These are phyloP conservation scores for Mycena filopes DNA, from an alignment of 768 basidiomycete species.

Conservation along the genomic window DNA sequence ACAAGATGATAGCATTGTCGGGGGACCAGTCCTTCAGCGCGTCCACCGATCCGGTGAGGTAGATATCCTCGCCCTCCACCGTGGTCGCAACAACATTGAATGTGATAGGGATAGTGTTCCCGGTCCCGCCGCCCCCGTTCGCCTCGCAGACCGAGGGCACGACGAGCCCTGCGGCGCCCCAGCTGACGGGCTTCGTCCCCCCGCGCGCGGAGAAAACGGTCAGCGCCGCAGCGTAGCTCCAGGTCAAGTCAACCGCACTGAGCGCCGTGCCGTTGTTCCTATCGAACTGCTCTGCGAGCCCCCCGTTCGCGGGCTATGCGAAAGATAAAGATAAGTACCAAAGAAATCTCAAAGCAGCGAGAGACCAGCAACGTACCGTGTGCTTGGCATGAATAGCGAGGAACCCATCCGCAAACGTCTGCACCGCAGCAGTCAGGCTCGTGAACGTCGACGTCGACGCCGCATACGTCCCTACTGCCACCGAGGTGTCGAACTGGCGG, in stretches of 20 bases:
- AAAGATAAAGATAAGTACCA: neutral
- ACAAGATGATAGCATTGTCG: conserved; percentile 63
- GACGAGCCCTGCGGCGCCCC: conserved; percentile 71
- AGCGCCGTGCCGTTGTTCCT: conserved; percentile 58
- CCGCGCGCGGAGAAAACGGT: conserved; percentile 65
- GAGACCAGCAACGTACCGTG: conserved; percentile 45
- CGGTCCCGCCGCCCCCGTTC: conserved; percentile 39
- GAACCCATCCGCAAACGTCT: conserved; percentile 76
- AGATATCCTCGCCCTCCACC: conserved; percentile 73
- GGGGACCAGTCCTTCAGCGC: conserved; percentile 72
- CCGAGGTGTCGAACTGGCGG: conserved; percentile 61
- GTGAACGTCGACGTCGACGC: conserved; percentile 58
- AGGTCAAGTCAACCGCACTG: conserved; percentile 76
- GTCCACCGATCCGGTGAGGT: conserved; percentile 67
- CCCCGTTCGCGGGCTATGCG: conserved; percentile 58
- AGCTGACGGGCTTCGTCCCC: conserved; percentile 60
- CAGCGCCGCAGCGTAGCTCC: conserved; percentile 78
- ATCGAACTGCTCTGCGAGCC: conserved; percentile 72
- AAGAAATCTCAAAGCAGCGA: too few relatives aligned
- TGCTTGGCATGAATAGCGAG: conserved; percentile 64
- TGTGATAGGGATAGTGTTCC: conserved; percentile 55
- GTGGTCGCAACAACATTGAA: conserved; percentile 75
- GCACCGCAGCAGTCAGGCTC: conserved; percentile 58
- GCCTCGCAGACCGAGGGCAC: conserved; percentile 58
- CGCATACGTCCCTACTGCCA: conserved; percentile 63